These are phyloP conservation scores for Vinca minor DNA, from an alignment of 257 asterid genomes.

Conservation along the genomic window DNA sequence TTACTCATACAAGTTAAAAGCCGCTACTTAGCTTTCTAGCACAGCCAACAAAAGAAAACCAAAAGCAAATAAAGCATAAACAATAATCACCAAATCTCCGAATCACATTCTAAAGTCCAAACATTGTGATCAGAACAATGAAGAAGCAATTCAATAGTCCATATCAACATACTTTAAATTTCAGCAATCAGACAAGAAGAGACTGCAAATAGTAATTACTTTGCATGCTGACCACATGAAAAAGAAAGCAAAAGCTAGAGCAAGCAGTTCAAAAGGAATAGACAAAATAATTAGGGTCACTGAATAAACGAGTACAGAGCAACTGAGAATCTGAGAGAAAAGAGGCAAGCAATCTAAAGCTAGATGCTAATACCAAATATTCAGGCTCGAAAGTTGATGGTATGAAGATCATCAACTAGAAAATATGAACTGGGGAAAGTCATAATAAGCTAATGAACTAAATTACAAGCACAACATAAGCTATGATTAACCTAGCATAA, in stretches of 20 bases:
- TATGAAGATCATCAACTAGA: no score
- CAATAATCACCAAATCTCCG: neutral
- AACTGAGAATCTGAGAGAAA: neutral
- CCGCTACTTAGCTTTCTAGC: neutral
- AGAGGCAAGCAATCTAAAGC: neutral
- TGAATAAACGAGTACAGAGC: neutral
- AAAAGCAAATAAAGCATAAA: neutral
- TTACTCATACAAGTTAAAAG: neutral
- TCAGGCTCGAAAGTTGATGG: neutral
- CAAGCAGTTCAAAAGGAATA: neutral
- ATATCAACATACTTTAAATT: neutral
- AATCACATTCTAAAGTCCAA: neutral
- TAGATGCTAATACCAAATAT: neutral
- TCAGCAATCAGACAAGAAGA: neutral
- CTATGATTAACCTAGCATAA: neutral
- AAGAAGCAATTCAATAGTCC: neutral
- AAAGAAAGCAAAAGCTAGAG: neutral
- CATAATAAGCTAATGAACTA: neutral
- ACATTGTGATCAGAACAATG: neutral
- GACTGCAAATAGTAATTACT: neutral
- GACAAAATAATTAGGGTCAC: neutral
- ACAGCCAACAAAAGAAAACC: neutral
- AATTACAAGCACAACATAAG: neutral
- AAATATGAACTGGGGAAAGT: neutral
- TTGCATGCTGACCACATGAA: neutral